A percentile compares a stretch with the other conserved stretches of the same genome.
phyloP scores from a whole-genome alignment of 306 rosid species.

The Malus fusca region DNA sequence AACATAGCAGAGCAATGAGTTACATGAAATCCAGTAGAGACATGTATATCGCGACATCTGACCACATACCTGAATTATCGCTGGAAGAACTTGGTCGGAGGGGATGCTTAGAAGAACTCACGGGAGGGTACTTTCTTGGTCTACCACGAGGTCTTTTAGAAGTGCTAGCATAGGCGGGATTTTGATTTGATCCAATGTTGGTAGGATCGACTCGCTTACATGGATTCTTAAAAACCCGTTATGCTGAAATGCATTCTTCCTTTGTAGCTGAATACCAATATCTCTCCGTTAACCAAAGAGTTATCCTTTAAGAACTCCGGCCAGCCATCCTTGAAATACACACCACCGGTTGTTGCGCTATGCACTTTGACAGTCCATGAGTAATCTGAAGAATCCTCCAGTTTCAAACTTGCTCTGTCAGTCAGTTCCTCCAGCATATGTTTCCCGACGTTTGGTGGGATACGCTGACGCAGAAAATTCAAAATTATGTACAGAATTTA shows the following conservation, averaged over 20 bases:
- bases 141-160: too few relatives aligned
- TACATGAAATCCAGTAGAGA: background rate
- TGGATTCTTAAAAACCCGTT: too few relatives aligned
- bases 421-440: too few relatives aligned
- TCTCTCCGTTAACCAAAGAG: background rate
- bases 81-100: background rate
- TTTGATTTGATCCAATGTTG: too few relatives aligned
- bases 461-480: too few relatives aligned
- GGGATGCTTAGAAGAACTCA: background rate
- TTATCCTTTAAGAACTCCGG: background rate
- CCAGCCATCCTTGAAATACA: background rate
- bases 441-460: too few relatives aligned
- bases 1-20: background rate
- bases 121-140: too few relatives aligned
- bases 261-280: background rate
- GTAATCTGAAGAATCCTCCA: too few relatives aligned
- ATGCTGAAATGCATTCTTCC: background rate
- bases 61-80: background rate
- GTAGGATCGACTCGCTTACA: background rate
- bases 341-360: background rate
- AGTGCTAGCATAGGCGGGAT: too few relatives aligned
- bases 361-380: too few relatives aligned
- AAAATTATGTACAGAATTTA: too few relatives aligned
- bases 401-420: too few relatives aligned
- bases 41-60: background rate